Conservation (phyloP, 2,329 filamentous ascomycete genomes). For the Mollisiaceae sp. region DNA sequence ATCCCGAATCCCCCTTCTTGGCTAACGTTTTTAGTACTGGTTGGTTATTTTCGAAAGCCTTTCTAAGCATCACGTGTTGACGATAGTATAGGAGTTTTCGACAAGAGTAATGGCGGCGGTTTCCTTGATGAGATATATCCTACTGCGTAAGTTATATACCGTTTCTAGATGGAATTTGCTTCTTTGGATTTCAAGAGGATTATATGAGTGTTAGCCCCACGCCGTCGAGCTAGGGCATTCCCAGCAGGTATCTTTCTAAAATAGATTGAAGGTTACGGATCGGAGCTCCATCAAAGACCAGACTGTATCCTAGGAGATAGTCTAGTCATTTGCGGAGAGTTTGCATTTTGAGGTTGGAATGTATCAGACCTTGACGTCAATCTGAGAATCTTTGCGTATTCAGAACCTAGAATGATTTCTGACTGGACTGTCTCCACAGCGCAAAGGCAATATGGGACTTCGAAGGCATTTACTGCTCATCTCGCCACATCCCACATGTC, state of each 20-base stretch:
- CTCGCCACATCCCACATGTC: conserved; percentile 84
- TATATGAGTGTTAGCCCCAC: not conserved
- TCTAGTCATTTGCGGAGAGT: too few species aligned
- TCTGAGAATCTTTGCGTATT: not conserved
- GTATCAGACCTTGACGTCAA: not conserved
- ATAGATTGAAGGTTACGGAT: too few species aligned
- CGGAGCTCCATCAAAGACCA: too few species aligned
- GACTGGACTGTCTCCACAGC: conserved; percentile 23
- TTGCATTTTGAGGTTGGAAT: too few species aligned
- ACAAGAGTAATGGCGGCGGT: conserved; percentile 81
- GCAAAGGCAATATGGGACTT: conserved; percentile 80
- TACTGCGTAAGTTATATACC: conserved; percentile 63
- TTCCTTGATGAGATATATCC: conserved; percentile 90
- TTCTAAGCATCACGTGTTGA: not conserved
- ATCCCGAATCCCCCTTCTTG: not conserved
- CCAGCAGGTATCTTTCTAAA: too few species aligned
- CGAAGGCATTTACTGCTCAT: conserved; percentile 80
- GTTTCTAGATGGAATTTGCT: not conserved
- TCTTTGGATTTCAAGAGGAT: not conserved
- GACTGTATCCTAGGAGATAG: too few species aligned
- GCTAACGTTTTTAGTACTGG: conserved; percentile 32
- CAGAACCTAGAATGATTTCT: not conserved
- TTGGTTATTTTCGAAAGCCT: conserved; percentile 22
- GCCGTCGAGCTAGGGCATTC: too few species aligned
- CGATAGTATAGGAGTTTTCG: conserved; percentile 55